These are phyloP conservation scores for Litsea cubeba DNA, from an alignment of 164 flowering plant species.

Conservation along the genomic window DNA sequence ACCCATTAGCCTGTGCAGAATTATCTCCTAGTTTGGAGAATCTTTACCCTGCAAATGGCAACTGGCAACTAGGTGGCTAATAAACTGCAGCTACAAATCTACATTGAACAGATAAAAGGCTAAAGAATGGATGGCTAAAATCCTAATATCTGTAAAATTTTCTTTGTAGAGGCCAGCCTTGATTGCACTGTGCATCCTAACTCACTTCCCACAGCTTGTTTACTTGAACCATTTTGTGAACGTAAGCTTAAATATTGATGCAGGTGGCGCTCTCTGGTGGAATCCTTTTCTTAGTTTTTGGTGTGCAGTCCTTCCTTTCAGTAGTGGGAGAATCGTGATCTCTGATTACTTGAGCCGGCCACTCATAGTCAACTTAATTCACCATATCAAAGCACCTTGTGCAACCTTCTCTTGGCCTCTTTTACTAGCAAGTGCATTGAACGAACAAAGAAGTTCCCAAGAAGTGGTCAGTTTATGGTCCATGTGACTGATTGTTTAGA, in stretches of 20 bases:
- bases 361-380: too few relatives aligned
- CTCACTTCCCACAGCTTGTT: not conserved
- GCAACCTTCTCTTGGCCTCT: not conserved
- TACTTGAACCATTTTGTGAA: not conserved
- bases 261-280: conserved; percentile 93
- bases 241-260: conserved; percentile 6
- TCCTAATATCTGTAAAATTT: too few relatives aligned
- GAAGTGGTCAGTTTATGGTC: not conserved
- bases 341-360: not conserved
- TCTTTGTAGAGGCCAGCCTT: too few relatives aligned
- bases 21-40: too few relatives aligned
- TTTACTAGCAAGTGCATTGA: not conserved
- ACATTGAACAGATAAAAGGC: too few relatives aligned
- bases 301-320: conserved; percentile 81
- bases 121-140: too few relatives aligned
- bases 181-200: not conserved
- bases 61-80: too few relatives aligned
- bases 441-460: not conserved
- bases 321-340: conserved; percentile 30
- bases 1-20: too few relatives aligned
- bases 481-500: not conserved
- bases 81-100: too few relatives aligned
- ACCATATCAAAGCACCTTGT: not conserved
- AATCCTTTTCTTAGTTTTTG: conserved; percentile 82
- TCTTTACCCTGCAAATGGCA: too few relatives aligned